Percentiles rank a stretch among this genome's conserved stretches.
Conservation (phyloP, 176 grass and related monocot species). For the Musa troglodytarum region DNA sequence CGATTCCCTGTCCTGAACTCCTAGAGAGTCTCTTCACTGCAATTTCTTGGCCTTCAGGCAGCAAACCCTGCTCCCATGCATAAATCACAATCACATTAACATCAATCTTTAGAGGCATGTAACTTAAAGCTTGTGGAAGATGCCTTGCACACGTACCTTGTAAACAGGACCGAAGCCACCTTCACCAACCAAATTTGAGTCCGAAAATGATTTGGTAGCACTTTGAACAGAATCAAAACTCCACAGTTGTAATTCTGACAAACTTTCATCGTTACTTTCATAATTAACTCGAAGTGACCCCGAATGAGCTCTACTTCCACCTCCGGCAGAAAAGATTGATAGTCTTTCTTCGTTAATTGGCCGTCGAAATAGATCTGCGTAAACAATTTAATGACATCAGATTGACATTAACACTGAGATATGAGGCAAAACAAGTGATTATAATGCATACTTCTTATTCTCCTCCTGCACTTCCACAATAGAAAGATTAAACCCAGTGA, state of each 20-base stretch:
- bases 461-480: slow-evolving; percentile 6
- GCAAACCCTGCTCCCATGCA: neutral
- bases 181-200: slow-evolving; percentile 10
- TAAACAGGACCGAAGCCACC: slow-evolving; percentile 20
- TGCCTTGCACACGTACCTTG: neutral
- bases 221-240: slow-evolving; percentile 4
- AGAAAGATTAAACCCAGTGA: neutral
- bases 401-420: neutral
- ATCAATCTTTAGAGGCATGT: neutral
- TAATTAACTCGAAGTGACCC: neutral
- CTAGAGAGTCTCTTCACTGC: slow-evolving; percentile 17
- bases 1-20: slow-evolving; percentile 7
- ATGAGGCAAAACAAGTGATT: neutral
- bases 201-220: slow-evolving; percentile 5
- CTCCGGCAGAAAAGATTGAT: neutral
- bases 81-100: neutral
- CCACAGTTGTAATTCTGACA: slow-evolving; percentile 6
- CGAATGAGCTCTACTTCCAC: neutral
- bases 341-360: neutral
- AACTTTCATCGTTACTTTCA: neutral
- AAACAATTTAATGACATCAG: neutral
- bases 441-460: slow-evolving; percentile 1
- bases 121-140: neutral
- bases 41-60: slow-evolving; percentile 3
- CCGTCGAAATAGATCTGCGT: neutral